These are phyloP conservation scores for Boletus pseudo-olivaceus DNA, from an alignment of 768 basidiomycete species.

Conservation along the genomic window DNA sequence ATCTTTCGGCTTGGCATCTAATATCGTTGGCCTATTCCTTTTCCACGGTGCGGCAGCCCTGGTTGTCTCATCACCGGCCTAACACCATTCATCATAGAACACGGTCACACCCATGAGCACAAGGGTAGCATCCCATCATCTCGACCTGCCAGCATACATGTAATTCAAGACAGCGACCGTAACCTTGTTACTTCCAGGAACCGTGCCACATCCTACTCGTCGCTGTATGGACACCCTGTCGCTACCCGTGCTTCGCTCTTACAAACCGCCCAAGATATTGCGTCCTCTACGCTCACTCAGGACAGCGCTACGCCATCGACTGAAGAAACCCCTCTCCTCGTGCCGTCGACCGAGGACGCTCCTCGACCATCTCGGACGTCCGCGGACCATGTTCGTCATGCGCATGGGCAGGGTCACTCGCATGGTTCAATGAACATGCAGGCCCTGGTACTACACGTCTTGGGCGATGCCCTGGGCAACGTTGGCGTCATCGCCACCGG, in stretches of 20 bases:
- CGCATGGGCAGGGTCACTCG: slow-evolving; percentile 34
- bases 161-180: slow-evolving; percentile 10
- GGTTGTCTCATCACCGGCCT: slow-evolving; percentile 4
- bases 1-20: slow-evolving; percentile 82
- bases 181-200: slow-evolving; percentile 27
- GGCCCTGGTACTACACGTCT: slow-evolving; percentile 90
- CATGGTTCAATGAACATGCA: slow-evolving; percentile 95
- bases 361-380: slow-evolving; percentile 9
- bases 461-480: slow-evolving; percentile 97
- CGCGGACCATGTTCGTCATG: slow-evolving; percentile 11
- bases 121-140: slow-evolving; percentile 36
- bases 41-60: slow-evolving; percentile 73
- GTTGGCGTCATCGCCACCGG: slow-evolving; percentile 97
- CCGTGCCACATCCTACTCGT: slow-evolving; percentile 48
- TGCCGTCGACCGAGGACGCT: not conserved
- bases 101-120: slow-evolving; percentile 57
- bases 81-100: slow-evolving; percentile 42
- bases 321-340: slow-evolving; percentile 49
- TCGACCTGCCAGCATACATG: slow-evolving; percentile 38
- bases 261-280: slow-evolving; percentile 82
- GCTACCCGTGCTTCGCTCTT: slow-evolving; percentile 71
- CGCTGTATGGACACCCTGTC: slow-evolving; percentile 71
- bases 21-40: slow-evolving; percentile 88
- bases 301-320: slow-evolving; percentile 10
- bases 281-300: slow-evolving; percentile 29